Base-by-base conservation (phyloP, 2,329 filamentous ascomycete genomes). In the Diaporthe longicolla region DNA sequence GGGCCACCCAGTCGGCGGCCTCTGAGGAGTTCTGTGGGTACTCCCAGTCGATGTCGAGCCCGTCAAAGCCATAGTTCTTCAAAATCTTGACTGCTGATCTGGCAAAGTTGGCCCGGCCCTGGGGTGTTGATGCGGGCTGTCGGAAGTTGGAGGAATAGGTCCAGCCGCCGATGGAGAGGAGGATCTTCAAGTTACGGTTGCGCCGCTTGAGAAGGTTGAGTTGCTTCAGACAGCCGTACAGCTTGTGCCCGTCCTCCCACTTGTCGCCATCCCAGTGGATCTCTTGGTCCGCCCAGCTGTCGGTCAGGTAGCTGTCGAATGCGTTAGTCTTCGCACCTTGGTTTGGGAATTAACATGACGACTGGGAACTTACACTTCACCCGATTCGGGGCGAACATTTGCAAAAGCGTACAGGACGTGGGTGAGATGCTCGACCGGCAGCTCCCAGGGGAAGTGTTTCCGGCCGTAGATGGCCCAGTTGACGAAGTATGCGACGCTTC, bases 381-480 rank as follows among this genome's bases (percentile, higher is more conserved):
- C 96, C 43, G 89, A 91, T 4, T 96, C 94, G 3, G 92, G 88
- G 5, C 90, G 89, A 74, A 98, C 90, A 81, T 98, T 97, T 80
- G 94, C 96, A 84, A 98, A 98, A 21, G 95, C 87, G 78, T 98
- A 98, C 21, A 98, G 90, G 6, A 98, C 84, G 80, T 98, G 96
- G 0, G 95, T 98, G 55, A 98, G 89, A 72, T 94, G 93, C 71
- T 95, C 90, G 4, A 89, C 91, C 0, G 94, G 94, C 8, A 98
- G 89, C 80, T 97, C 91, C 80, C 97, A 93, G 0, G 95, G 95
- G n/a, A 92, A 89, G 81, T 97, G 93, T 79, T 96, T 93, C 72
- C 95, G 91, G 52, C 87, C 94, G 82, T 98, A 98, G 78, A 97
- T 96, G 76, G 94, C 94, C 94, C 92, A 94, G 83, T 94, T 94